Evolutionary conservation across 352 stramenopile genomes (phyloP).

Genomic region (Globisporangium alternatum): DNA sequence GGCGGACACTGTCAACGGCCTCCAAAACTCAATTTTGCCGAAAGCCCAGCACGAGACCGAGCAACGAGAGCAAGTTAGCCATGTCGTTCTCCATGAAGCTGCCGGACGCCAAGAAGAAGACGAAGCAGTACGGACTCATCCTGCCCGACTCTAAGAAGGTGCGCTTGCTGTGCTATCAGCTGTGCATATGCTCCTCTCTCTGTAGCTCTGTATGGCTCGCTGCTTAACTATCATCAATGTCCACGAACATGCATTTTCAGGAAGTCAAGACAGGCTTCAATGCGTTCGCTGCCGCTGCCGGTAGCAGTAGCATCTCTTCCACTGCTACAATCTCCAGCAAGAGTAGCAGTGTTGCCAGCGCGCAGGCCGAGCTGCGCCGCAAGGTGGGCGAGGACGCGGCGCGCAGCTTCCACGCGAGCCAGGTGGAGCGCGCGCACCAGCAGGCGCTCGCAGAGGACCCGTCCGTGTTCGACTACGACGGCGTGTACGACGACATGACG

Average conservation of each 20-base stretch:
- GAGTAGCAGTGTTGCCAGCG: neutral
- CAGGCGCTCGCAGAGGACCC: constrained; percentile 73
- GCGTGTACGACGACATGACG: constrained; percentile 87
- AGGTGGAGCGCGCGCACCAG: constrained; percentile 47
- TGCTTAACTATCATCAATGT: neutral
- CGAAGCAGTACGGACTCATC: constrained; percentile 27
- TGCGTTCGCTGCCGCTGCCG: constrained; percentile 6
- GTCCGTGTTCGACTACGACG: constrained; percentile 90
- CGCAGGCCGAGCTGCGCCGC: constrained; percentile 20
- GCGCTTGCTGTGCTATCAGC: neutral
- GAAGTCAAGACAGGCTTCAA: constrained; percentile 16
- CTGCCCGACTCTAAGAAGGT: constrained; percentile 18
- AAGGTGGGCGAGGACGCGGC: constrained; percentile 45
- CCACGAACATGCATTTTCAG: neutral
- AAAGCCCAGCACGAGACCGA: neutral
- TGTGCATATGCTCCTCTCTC: neutral
- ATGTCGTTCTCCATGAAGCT: constrained; percentile 42
- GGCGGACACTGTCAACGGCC: neutral
- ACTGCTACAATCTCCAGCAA: neutral
- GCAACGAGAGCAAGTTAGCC: neutral
- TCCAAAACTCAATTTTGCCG: neutral
- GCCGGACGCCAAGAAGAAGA: constrained; percentile 22
- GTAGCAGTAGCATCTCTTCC: neutral
- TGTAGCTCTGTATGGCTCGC: neutral
- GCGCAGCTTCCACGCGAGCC: constrained; percentile 45